phyloP scores from a whole-genome alignment of 2,329 filamentous ascomycete species.

The Cercospora beticola region DNA sequence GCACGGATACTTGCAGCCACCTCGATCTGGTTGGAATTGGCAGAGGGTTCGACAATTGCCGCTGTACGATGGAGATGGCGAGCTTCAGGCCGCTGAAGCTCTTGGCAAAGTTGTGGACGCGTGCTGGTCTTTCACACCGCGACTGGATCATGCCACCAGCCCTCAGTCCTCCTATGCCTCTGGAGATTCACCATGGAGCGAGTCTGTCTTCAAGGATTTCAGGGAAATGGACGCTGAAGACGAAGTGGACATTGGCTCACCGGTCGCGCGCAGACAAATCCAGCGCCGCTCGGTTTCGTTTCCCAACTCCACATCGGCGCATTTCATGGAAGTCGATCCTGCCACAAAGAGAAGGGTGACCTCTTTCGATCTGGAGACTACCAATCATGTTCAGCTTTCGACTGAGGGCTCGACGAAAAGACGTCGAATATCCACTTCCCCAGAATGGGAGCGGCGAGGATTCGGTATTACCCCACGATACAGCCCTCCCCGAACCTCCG shows the following conservation, averaged over 20 bases:
- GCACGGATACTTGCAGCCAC: constrained; percentile 70
- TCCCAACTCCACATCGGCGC: constrained; percentile 27
- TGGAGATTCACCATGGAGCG: constrained; percentile 28
- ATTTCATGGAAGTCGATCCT: constrained; percentile 14
- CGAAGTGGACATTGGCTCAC: constrained; percentile 17
- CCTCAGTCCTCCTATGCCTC: constrained; percentile 50
- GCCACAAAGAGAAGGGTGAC: constrained; percentile 36
- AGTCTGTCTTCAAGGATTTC: constrained; percentile 8
- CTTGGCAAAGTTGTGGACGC: constrained; percentile 32
- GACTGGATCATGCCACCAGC: constrained; percentile 59
- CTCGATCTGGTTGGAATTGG: constrained; percentile 66
- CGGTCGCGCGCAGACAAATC: constrained; percentile 11
- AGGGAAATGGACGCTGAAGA: constrained; percentile 8
- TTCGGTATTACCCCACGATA: constrained; percentile 45
- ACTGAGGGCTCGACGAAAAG: constrained; percentile 42
- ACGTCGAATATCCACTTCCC: constrained; percentile 58
- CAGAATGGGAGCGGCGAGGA: constrained; percentile 40
- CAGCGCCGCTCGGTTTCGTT: constrained; percentile 30
- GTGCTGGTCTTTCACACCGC: constrained; percentile 67
- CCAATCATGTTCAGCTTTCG: constrained; percentile 27
- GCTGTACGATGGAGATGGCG: constrained; percentile 47
- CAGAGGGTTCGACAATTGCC: constrained; percentile 64
- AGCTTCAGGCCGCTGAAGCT: constrained; percentile 61
- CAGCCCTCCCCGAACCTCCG: constrained; percentile 45
- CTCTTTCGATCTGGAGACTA: constrained; percentile 31